phyloP scores from a whole-genome alignment of 345 rosid species.

The Lagerstroemia speciosa region DNA sequence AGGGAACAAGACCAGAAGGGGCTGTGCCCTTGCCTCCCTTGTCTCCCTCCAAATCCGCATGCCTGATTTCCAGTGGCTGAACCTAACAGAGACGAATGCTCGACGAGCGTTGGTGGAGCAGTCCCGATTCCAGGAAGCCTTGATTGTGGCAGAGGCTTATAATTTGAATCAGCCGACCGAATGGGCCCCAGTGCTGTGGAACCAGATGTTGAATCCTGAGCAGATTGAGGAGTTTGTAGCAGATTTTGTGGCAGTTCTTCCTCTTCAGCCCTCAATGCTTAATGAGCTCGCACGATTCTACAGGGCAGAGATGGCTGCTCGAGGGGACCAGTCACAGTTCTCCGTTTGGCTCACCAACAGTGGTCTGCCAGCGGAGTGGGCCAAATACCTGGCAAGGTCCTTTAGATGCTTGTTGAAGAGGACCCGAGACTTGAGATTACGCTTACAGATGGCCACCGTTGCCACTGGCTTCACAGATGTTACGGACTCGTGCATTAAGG shows the following conservation, averaged over 20 bases:
- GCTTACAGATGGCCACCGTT: constrained; percentile 60
- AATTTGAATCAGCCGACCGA: constrained; percentile 89
- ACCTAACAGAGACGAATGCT: constrained; percentile 79
- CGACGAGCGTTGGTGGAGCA: constrained; percentile 82
- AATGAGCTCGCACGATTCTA: constrained; percentile 74
- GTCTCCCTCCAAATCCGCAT: constrained; percentile 94
- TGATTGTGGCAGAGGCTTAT: constrained; percentile 96
- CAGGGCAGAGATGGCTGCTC: constrained; percentile 81
- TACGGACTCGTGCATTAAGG: constrained; percentile 42
- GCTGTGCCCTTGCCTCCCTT: constrained; percentile 88
- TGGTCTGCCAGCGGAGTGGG: constrained; percentile 93
- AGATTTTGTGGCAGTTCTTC: constrained; percentile 90
- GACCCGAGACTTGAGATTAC: constrained; percentile 69
- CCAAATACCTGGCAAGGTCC: constrained; percentile 79
- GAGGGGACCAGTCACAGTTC: constrained; percentile 93
- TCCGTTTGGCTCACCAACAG: constrained; percentile 94
- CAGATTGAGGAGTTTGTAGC: constrained; percentile 82
- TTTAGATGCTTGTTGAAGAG: constrained; percentile 82
- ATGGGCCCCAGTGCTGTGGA: constrained; percentile 95
- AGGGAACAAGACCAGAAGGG: constrained; percentile 78
- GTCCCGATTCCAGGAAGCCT: constrained; percentile 86
- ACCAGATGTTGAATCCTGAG: constrained; percentile 90
- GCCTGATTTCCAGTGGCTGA: constrained; percentile 91
- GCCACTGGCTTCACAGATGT: constrained; percentile 83
- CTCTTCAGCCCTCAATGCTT: constrained; percentile 84